Base-by-base conservation (phyloP, 345 rosid species). In the Eucalyptus melliodora region DNA sequence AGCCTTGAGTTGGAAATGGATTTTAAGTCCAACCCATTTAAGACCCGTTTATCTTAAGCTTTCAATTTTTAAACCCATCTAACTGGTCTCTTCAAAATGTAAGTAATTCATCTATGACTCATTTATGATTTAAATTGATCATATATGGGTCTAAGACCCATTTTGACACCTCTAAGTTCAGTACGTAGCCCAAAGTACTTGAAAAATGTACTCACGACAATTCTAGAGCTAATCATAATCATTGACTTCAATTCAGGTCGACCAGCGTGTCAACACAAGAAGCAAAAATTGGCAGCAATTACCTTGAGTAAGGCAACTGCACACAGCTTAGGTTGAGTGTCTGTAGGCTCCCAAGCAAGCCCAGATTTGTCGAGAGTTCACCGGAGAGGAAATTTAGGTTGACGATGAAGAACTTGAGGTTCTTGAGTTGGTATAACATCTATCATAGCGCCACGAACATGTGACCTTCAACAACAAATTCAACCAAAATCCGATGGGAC, bases 361-460 rank as follows among this genome's bases (percentile, higher is more conserved):
- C 14, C 5, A 21, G 2, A 4, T 53, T 19, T 4, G 11, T 53
- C 26, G 1, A 6, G 65, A 59, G 11, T 13, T 59, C n/a, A 26
- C n/a, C 30, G 1, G 3, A 59, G n/a, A 59, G 65, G n/a, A 59
- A 59, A 26, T 59, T 59, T 3, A 11, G 14, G n/a, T 26, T 5
- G 14, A 24, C 13, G 14, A 10, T 59, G n/a, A 59, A 13, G 65
- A 59, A 59, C 65, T 26, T 1, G 14, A 5, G 6, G 6, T 24
- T 59, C 30, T 59, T 59, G 14, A 56, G 62, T 23, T 56, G 30
- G 62, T 56, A 56, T 10, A 56, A 10, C 30, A 4, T 56, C 6
- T 24, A 1, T 56, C 13, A 23, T 56, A 56, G 30, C 1, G 0
- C 12, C 30, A 9, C 8, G 30, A 56, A 56, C 2, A 9, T 10